Evolutionary conservation across 495 filamentous ascomycete species (phyloP), one percentile per base, ranked within the genome.

Genomic region (Pseudomonodictys pantanalensis): DNA sequence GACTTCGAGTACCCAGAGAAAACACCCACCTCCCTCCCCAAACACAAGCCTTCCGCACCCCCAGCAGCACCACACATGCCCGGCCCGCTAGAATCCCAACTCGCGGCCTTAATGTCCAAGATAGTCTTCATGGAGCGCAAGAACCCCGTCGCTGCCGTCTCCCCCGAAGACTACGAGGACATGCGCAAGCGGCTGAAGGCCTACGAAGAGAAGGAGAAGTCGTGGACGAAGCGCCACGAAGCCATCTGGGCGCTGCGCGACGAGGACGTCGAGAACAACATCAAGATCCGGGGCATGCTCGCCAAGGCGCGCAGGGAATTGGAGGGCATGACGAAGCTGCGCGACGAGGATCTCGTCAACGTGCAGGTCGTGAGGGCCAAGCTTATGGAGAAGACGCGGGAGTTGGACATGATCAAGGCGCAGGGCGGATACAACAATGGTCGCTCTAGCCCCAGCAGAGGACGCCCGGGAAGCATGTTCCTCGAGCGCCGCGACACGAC

Each of bases 211-310:
- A 62, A 71, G 50, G 71, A 71, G 46, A 55, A 60, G 4, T 46
- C 64, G 1, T 69, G 67, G 61, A 28, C 46, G 6, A 65, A 62
- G 22, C 66, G 68, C 0, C 64, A 70, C 20, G 68, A 72, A 65
- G 64, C 70, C n/a, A 51, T 72, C 23, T 72, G 49, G 33, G 64
- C 68, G 5, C 66, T 72, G 9, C 60, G 70, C 22, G 70, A 72
- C 43, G 70, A 72, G 52, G 70, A 72, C 44, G 66, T 72, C 3
- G 54, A 63, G 26, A 72, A 71, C 56, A 64, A 68, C 48, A 69
- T 70, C 54, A 66, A 66, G 48, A 60, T 71, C 35, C 66, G 70
- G 3, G 60, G 60, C 24, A 59, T 72, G 18, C 66, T 72, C 6
- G 70, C 70, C 17, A 62, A 72, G 46, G 66, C 68, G 26, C 68